phyloP scores from a whole-genome alignment of 2,329 filamentous ascomycete genomes.

The Aureobasidium namibiae region DNA sequence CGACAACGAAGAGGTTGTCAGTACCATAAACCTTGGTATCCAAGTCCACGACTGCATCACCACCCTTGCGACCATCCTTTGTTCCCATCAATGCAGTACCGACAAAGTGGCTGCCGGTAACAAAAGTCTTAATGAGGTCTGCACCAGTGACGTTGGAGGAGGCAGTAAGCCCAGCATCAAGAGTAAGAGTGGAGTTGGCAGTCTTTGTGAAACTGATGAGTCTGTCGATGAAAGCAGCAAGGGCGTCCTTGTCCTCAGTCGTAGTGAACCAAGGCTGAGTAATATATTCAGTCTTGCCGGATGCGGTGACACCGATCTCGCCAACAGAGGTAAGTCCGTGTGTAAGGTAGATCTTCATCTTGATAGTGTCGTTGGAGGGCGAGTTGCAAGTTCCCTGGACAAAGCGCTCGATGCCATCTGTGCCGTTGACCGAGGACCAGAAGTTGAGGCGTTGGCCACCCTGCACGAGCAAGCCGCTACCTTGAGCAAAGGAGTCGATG shows the following conservation, averaged over 20 bases:
- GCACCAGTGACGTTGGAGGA: slow-evolving; percentile 17
- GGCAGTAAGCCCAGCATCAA: slow-evolving; percentile 18
- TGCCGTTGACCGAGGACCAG: slow-evolving; percentile 48
- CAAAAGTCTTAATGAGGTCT: slow-evolving; percentile 11
- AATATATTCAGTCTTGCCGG: slow-evolving; percentile 34
- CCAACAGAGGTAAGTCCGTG: slow-evolving; percentile 45
- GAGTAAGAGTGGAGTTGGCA: slow-evolving; percentile 33
- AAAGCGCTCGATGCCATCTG: slow-evolving; percentile 42
- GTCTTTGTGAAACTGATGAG: slow-evolving; percentile 34
- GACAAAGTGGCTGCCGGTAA: slow-evolving; percentile 28
- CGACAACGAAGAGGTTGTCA: slow-evolving; percentile 38
- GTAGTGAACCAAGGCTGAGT: slow-evolving; percentile 46
- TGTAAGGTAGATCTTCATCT: slow-evolving; percentile 50
- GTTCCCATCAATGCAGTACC: slow-evolving; percentile 54
- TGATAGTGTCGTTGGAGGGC: slow-evolving; percentile 37
- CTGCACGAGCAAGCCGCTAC: slow-evolving; percentile 3
- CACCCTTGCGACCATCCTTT: slow-evolving; percentile 46
- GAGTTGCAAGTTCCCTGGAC: slow-evolving; percentile 40
- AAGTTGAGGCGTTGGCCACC: slow-evolving; percentile 47
- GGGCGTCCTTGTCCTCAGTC: slow-evolving; percentile 31
- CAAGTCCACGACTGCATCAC: slow-evolving; percentile 53
- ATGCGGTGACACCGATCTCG: slow-evolving; percentile 21
- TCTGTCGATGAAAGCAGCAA: slow-evolving; percentile 40
- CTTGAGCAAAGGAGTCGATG: slow-evolving; percentile 42
- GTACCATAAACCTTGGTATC: slow-evolving; percentile 52